These are phyloP conservation scores for Knoxia roxburghii DNA, from an alignment of 257 asterid species.

Conservation along the genomic window DNA sequence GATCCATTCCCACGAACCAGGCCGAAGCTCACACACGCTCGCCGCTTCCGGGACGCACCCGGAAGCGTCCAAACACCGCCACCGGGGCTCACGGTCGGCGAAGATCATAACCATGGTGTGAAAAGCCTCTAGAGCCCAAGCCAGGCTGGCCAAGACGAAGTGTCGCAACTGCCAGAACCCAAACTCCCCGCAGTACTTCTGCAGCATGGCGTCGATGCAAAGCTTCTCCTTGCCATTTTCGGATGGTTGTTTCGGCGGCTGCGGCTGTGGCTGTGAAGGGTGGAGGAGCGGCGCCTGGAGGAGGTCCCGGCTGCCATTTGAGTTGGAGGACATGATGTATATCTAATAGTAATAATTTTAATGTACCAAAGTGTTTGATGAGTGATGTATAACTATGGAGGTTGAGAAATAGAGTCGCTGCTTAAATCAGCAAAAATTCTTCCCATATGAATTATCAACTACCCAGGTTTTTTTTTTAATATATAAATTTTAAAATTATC, in stretches of 20 bases:
- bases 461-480: too few species aligned
- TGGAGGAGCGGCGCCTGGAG: conserved; percentile 36
- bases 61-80: conserved; percentile 41
- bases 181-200: conserved; percentile 69
- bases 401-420: too few species aligned
- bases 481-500: too few species aligned
- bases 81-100: conserved; percentile 71
- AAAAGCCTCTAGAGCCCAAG: conserved; percentile 85
- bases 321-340: conserved; percentile 14
- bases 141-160: conserved; percentile 60
- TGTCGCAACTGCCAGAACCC: conserved; percentile 82
- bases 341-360: too few species aligned
- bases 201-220: conserved; percentile 65
- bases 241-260: conserved; percentile 3
- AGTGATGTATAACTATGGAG: too few species aligned
- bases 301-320: conserved; percentile 18
- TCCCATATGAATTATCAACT: too few species aligned
- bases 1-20: conserved; percentile 75
- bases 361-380: too few species aligned
- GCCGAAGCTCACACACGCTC: conserved; percentile 51
- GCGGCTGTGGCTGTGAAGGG: neutral
- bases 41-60: conserved; percentile 25
- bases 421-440: too few species aligned
- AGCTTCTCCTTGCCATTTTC: conserved; percentile 23
- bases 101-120: conserved; percentile 88